A percentile compares a stretch with the other conserved stretches of the same genome.
These are phyloP conservation scores for Rhodotorula glutinis DNA, from an alignment of 1,284 basidiomycete species.

Conservation along the genomic window DNA sequence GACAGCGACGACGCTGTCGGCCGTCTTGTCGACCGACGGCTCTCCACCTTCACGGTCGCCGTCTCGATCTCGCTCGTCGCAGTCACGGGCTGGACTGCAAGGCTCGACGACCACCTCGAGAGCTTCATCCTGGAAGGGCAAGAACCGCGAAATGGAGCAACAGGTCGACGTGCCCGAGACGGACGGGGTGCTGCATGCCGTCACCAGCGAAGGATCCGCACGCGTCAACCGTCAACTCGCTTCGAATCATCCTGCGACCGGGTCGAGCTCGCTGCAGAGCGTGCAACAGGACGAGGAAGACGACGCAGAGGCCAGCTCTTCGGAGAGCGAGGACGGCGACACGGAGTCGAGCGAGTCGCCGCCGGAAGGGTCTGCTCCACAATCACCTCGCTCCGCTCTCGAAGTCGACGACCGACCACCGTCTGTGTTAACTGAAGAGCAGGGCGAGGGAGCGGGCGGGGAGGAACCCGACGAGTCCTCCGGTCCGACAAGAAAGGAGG, in stretches of 20 bases:
- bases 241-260: background rate
- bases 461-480: background rate
- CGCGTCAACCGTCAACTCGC: background rate
- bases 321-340: background rate
- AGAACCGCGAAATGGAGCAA: background rate
- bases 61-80: background rate
- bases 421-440: background rate
- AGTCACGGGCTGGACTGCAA: background rate
- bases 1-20: background rate
- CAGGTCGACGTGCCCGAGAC: background rate
- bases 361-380: background rate
- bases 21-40: background rate
- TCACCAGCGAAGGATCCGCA: background rate
- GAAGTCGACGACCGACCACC: background rate
- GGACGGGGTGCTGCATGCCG: background rate
- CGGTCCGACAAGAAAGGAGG: background rate
- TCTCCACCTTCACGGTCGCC: background rate
- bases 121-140: background rate
- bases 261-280: background rate
- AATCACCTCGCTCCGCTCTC: too few species aligned
- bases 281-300: background rate
- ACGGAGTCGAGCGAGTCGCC: background rate
- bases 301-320: background rate
- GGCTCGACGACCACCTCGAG: background rate
- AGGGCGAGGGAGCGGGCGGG: constrained; percentile 3